phyloP scores from a whole-genome alignment of 139 green algal genomes.

The Picochlorum sp. region DNA sequence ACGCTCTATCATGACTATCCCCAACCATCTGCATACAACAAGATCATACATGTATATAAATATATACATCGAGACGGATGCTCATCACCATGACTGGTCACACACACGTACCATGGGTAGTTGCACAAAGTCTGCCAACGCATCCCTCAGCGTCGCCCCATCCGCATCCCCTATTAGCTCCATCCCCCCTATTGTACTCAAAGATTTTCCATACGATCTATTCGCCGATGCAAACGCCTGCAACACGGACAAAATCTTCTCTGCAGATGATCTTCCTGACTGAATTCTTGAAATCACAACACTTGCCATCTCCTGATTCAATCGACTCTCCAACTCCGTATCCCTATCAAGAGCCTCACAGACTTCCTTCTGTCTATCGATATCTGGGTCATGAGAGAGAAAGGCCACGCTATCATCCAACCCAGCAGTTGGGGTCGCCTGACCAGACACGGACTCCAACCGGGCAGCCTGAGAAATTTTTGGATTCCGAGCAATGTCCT shows the following conservation, averaged over 20 bases:
- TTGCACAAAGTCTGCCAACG: conserved; percentile 23
- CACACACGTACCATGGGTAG: conserved; percentile 11
- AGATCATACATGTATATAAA: no score
- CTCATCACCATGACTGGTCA: no score
- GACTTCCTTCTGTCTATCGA: conserved; percentile 29
- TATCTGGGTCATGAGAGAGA: conserved; percentile 21
- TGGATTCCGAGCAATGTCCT: conserved; percentile 37
- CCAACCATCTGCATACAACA: conserved; percentile 10
- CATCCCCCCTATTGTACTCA: conserved; percentile 20
- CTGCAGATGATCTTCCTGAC: conserved; percentile 17
- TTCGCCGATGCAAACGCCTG: conserved; percentile 38
- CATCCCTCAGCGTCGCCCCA: conserved; percentile 26
- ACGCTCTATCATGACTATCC: conserved; percentile 8
- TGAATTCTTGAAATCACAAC: conserved; percentile 31
- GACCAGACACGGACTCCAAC: conserved; percentile 19
- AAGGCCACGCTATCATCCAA: background rate
- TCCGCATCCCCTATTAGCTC: conserved; percentile 30
- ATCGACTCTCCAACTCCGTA: conserved; percentile 30
- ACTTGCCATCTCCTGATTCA: conserved; percentile 35
- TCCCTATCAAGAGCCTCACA: conserved; percentile 31
- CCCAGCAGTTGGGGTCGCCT: background rate
- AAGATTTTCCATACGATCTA: conserved; percentile 20
- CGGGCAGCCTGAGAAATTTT: conserved; percentile 26
- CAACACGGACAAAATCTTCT: conserved; percentile 38
- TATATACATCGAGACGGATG: no score